Base-by-base conservation (phyloP, 2,329 filamentous ascomycete species). In the Cladosporium sphaerospermum region DNA sequence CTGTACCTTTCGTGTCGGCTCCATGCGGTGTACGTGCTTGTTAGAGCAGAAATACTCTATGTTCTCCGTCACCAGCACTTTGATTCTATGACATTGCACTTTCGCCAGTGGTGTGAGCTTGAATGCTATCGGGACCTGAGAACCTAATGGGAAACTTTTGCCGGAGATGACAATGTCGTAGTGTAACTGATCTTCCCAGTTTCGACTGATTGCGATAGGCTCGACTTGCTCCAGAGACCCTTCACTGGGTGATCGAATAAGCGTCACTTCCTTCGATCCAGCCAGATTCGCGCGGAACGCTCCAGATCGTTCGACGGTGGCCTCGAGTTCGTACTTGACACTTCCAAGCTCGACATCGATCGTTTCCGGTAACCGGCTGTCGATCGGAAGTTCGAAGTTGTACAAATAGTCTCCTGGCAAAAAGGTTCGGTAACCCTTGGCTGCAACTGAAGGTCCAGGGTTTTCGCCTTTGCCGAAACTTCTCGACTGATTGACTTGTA, bases 101-200 rank as follows among this genome's bases (percentile, higher is more conserved):
- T 96, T 96, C 56, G 91, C 90, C 18, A 96, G 73, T 0, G 91
- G 91, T 0, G 90, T 96, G 59, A 96, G 77, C 70, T 95, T 96
- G 75, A 96, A 95, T 1, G 90, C 90, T 55, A 96, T 93, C 1
- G 91, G 91, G 13, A 96, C 89, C 62, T 88, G 88, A 37, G 86
- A 81, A 13, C 91, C 91, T 16, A 96, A 80, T 0, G 91, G 89
- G 56, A 96, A 96, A 0, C 90, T 95, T 76, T 96, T 96, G 52
- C 91, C 91, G 1, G 90, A 96, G 52, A 96, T 95, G 67, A 96
- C 85, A 61, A 96, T 96, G 64, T 96, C 91, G 71, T 96, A 96
- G 64, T 95, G 89, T 32, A 96, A 76, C 65, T 96, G 91, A 61
- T 96, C 90, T 67, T 96, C 91, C 91, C 91, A 96, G 57, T 89